Evolutionary conservation across 352 stramenopile genomes (phyloP), one percentile per base, ranked within the genome.

Genomic region (Phytophthora macrochlamydospora): DNA sequence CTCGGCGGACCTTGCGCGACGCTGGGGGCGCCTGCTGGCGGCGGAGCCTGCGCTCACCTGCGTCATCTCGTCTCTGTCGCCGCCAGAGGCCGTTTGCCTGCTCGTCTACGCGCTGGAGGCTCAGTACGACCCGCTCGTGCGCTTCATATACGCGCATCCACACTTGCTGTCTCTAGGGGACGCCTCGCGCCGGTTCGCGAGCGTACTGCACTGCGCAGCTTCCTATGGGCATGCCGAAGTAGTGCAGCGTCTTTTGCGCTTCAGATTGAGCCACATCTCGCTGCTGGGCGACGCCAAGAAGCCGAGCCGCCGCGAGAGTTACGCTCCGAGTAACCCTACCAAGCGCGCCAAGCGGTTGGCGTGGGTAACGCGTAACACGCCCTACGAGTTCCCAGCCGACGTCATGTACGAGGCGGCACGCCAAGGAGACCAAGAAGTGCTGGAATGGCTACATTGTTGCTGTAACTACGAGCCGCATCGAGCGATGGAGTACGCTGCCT

Each of bases 401-500:
- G 77, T 75, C 28, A 74, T 86, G 68, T 78, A 82, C 53, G 75
- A 81, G 32, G 75, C 75, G 2, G 68, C 69, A 7, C 43, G 62
- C 50, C 69, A 77, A 24, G 78, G 78, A 35, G 59, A 78, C 53
- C 51, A 69, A 18, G 55, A 73, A 13, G 64, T 83, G 37, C 65
- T 84, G 43, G 11, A 66, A 56, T 84, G 78, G 78, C 62, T 87
- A n/a, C 61, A 82, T 30, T 38, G 54, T 4, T 71, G 67, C 50
- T 73, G 69, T 28, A 53, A 56, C n/a, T 83, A 84, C 62, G 62
- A 80, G 51, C 49, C 45, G 12, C 58, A 81, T 52, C 45, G 18
- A 3, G 75, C 72, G 7, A 87, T 87, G 78, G 78, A 81, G 62
- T 75, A 76, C 44, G 78, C 73, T 0, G 78, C 60, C 0, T 69